Base-by-base conservation (phyloP, 768 basidiomycete species). In the Omphalotus guepiniiformis region DNA sequence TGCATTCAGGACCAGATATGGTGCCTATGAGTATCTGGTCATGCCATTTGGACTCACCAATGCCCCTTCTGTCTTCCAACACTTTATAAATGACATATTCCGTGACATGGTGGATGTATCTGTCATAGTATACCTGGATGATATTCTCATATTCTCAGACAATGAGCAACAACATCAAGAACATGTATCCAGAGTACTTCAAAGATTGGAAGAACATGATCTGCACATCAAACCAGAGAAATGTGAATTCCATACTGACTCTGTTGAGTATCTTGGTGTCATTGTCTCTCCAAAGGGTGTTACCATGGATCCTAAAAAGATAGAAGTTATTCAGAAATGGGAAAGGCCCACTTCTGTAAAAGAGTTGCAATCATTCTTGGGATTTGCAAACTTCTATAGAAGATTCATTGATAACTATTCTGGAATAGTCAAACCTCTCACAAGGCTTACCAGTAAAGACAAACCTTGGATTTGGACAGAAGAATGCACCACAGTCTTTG, bases 1-100 rank as follows among this genome's bases (percentile, higher is more conserved):
- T 0, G 67, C 70, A 0, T 76, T 78, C 56, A 48, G 38, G 1
- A 69, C 63, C 0, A 59, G 64, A 12, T 52, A 52, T 15, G 71
- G 73, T 1, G 51, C 65, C 1, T 75, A 64, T 44, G 66, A 78
- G 60, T 67, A 60, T 3, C 51, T 61, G 2, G 71, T 76, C 3
- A 75, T 76, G 71, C 72, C 65, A 41, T 71, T 69, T 35, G 67
- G 69, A 0, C 41, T 66, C 5, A 58, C 54, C 34, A 70, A 74
- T 40, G 55, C 72, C 22, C 56, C 59, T 8, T 46, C 55, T 11
- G 66, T 55, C 0, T 47, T 59, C 6, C 54, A 74, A 6, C 36
- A 63, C 0, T 58, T 72, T 2, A 53, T 72, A 26, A 67, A 71
- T 44, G 61, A 72, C 51, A 64, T 72, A 23, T 48, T 67, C 35